Evolutionary conservation across 768 basidiomycete genomes (phyloP).

Genomic region (Lyophyllum shimeji): DNA sequence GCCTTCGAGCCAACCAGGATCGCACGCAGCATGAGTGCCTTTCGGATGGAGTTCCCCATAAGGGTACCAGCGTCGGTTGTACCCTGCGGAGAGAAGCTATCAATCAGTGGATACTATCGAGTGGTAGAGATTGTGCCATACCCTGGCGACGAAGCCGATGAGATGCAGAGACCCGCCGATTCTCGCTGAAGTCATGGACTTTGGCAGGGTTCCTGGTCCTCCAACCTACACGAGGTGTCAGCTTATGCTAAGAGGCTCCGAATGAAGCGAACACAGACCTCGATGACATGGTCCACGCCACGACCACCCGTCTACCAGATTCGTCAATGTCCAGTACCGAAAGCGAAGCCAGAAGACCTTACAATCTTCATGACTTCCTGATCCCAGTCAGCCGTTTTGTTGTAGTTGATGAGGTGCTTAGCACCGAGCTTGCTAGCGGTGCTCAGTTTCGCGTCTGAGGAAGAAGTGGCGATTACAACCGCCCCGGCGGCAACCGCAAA

Average conservation of each 20-base stretch:
- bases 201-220: slow-evolving; percentile 48
- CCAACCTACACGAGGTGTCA: slow-evolving; percentile 45
- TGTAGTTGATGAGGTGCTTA: slow-evolving; percentile 62
- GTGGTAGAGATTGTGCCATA: slow-evolving; percentile 15
- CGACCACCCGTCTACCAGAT: slow-evolving; percentile 33
- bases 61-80: slow-evolving; percentile 24
- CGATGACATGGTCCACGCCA: slow-evolving; percentile 40
- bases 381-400: slow-evolving; percentile 56
- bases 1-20: slow-evolving; percentile 55
- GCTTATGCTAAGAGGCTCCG: not conserved
- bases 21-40: slow-evolving; percentile 45
- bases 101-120: not conserved
- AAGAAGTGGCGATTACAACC: slow-evolving; percentile 65
- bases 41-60: slow-evolving; percentile 32
- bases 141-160: slow-evolving; percentile 50
- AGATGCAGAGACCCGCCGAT: slow-evolving; percentile 45
- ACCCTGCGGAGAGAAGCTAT: slow-evolving; percentile 22
- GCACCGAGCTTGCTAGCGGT: slow-evolving; percentile 51
- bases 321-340: slow-evolving; percentile 3
- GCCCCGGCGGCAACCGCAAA: slow-evolving; percentile 64
- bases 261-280: slow-evolving; percentile 20
- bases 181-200: slow-evolving; percentile 38
- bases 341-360: not conserved
- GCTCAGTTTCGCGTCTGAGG: slow-evolving; percentile 62
- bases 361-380: slow-evolving; percentile 41